Base-by-base conservation (phyloP, 306 rosid species). In the Vigna radiata region DNA sequence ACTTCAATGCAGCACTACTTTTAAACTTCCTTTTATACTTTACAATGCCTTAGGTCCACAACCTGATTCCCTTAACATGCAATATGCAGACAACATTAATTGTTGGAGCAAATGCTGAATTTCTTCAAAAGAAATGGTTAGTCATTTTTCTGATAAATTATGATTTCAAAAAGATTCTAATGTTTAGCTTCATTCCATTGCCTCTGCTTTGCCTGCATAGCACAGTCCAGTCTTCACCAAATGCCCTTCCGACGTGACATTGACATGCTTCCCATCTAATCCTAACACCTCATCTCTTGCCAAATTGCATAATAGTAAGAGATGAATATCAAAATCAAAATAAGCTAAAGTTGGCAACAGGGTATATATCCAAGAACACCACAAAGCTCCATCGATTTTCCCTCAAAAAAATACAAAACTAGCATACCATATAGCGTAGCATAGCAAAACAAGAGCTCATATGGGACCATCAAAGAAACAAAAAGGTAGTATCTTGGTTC, bases 31-130 rank as follows among this genome's bases (percentile, higher is more conserved):
- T 83, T 86, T 78, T 82, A 63, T 63, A 59, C 81, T 70, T 75
- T 62, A 37, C 83, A 72, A 82, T 77, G 17, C 39, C 66, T 86
- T 70, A 76, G 85, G 90, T 81, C 90, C 90, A 81, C 90, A 54
- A 61, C 73, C 72, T 60, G 73, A 74, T 55, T 65, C 55, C 55
- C 23, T 44, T 44, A 36, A 48, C 71, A 13, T 56, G 52, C 5
- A 75, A 5, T 18, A 17, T 76, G 55, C 60, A 46, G 74, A 16
- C 33, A 7, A 31, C 65, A 71, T 63, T 70, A 62, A 70, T 77
- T 36, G 27, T 68, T 60, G 58, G 56, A 59, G 80, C 59, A 52
- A 80, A 43, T 52, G 69, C 21, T 64, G 50, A n/a, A n/a, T n/a
- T n/a, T n/a, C n/a, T n/a, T n/a, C n/a, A n/a, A n/a, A n/a, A n/a